These are phyloP conservation scores for Pistacia atlantica DNA, from an alignment of 345 rosid species.

Conservation along the genomic window DNA sequence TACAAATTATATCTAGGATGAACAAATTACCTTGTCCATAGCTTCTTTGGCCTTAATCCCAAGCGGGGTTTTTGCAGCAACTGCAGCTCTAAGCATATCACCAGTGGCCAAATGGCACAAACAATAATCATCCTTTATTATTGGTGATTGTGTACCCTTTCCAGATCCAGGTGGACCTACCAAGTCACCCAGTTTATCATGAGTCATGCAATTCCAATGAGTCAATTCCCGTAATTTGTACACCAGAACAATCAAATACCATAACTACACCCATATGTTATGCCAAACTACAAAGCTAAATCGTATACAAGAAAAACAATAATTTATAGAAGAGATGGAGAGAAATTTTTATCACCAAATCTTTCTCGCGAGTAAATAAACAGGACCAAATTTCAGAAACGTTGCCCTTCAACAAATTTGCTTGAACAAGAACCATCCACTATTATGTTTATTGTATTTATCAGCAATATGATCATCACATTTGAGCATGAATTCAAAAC, in stretches of 20 bases:
- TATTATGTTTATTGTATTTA: not conserved
- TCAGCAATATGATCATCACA: not conserved
- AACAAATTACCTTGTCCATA: constrained; percentile 71
- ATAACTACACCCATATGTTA: not conserved
- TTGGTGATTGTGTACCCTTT: constrained; percentile 90
- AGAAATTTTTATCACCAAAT: not conserved
- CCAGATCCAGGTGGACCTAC: constrained; percentile 98
- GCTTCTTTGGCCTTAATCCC: constrained; percentile 97
- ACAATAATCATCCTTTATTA: constrained; percentile 88
- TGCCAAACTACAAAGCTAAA: not conserved
- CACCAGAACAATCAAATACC: not conserved
- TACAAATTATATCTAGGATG: not conserved
- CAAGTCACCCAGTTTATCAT: constrained; percentile 9
- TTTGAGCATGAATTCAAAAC: not conserved
- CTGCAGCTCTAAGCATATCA: constrained; percentile 97
- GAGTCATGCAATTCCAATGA: not conserved
- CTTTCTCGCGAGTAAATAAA: too few species aligned
- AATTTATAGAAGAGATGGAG: not conserved
- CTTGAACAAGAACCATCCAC: not conserved
- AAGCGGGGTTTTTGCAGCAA: constrained; percentile 85
- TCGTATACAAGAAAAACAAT: not conserved
- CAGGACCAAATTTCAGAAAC: not conserved
- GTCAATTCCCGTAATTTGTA: not conserved
- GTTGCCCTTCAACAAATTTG: not conserved
- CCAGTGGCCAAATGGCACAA: constrained; percentile 97